These are phyloP conservation scores for Pseudoturritis turrita DNA, from an alignment of 345 rosid species.

Conservation along the genomic window DNA sequence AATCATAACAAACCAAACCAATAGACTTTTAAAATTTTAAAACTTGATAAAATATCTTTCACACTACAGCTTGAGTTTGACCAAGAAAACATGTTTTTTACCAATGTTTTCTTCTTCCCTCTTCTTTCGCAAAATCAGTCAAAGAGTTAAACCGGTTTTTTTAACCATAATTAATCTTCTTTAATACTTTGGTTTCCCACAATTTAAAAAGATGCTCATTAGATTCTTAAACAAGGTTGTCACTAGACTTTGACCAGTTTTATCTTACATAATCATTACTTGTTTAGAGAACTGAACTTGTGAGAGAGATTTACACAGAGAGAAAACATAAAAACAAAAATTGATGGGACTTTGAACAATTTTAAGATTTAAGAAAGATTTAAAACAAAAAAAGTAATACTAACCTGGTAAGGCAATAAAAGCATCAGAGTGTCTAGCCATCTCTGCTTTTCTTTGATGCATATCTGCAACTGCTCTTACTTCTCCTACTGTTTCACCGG, in stretches of 20 bases:
- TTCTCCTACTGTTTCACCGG: slow-evolving; percentile 99
- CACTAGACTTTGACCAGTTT: slow-evolving; percentile 20
- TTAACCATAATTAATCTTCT: background rate
- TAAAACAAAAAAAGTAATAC: slow-evolving; percentile 6
- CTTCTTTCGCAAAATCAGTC: slow-evolving; percentile 3
- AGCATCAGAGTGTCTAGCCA: slow-evolving; percentile 99
- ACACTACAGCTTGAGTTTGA: slow-evolving; percentile 22
- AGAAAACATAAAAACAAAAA: background rate
- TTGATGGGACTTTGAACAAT: slow-evolving; percentile 15
- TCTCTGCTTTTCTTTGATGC: slow-evolving; percentile 99
- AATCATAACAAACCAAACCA: slow-evolving; percentile 6
- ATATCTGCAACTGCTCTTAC: slow-evolving; percentile 98
- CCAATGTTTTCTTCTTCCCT: background rate
- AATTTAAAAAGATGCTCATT: background rate
- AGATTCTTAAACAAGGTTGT: slow-evolving; percentile 19
- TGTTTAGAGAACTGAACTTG: slow-evolving; percentile 17
- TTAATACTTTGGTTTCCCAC: background rate
- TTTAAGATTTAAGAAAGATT: background rate
- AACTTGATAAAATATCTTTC: slow-evolving; percentile 6
- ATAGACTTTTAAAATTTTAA: background rate
- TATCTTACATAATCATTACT: slow-evolving; percentile 24
- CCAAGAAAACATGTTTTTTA: slow-evolving; percentile 7
- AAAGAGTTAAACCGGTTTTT: slow-evolving; percentile 18
- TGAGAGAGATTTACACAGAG: background rate
- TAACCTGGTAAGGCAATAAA: slow-evolving; percentile 99